Conservation (phyloP, 2,329 filamentous ascomycete genomes). For the Penicillium rolfsii region DNA sequence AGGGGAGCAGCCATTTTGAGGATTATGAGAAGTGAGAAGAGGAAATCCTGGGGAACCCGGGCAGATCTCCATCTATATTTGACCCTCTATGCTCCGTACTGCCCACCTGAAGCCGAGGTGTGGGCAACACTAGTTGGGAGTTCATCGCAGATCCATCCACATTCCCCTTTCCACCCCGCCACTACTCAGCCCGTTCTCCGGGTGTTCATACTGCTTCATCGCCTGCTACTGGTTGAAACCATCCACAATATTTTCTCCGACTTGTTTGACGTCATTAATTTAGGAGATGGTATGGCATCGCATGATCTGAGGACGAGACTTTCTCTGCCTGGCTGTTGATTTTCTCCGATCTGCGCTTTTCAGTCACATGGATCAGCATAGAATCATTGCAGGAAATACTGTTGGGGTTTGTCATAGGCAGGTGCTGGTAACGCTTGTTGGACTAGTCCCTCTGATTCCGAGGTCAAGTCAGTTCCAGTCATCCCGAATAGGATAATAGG, state of each 20-base stretch:
- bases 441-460: not conserved
- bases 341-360: not conserved
- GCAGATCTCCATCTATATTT: not conserved
- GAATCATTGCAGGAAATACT: not conserved
- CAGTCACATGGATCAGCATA: not conserved
- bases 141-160: not conserved
- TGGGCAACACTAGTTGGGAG: not conserved
- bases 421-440: not conserved
- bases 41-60: not conserved
- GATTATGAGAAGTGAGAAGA: not conserved
- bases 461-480: not conserved
- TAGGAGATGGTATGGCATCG: not conserved
- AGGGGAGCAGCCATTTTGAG: slow-evolving; percentile 9
- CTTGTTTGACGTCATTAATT: not conserved
- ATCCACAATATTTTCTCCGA: not conserved
- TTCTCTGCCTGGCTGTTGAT: not conserved
- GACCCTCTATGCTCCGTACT: not conserved
- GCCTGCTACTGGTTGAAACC: not conserved
- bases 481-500: not conserved
- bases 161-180: not conserved
- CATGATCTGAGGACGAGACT: not conserved
- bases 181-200: not conserved
- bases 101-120: not conserved
- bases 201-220: not conserved
- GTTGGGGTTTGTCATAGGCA: not conserved